Percentiles rank a stretch among this genome's conserved stretches.
phyloP scores from a whole-genome alignment of 768 basidiomycete genomes.

The Lentinus brumalis region DNA sequence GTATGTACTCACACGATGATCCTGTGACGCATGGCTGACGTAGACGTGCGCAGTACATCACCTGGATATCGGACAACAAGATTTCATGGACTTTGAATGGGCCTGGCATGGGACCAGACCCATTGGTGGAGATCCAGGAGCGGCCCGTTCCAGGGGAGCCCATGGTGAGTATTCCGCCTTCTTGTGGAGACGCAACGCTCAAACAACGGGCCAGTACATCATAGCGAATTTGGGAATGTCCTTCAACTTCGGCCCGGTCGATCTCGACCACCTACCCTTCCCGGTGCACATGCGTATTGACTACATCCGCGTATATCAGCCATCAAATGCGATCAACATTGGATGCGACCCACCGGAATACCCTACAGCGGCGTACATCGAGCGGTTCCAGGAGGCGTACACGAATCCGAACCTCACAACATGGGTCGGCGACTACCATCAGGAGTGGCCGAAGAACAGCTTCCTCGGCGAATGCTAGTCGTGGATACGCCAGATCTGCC shows the following conservation, averaged over 20 bases:
- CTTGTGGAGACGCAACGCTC: neutral
- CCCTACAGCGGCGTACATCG: slow-evolving; percentile 84
- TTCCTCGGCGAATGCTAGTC: slow-evolving; percentile 59
- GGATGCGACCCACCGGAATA: slow-evolving; percentile 82
- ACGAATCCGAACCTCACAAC: slow-evolving; percentile 80
- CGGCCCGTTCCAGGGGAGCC: slow-evolving; percentile 82
- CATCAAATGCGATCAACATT: slow-evolving; percentile 64
- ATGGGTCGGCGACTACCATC: slow-evolving; percentile 64
- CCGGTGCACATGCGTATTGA: slow-evolving; percentile 78
- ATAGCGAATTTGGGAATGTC: slow-evolving; percentile 88
- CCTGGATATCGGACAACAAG: slow-evolving; percentile 76
- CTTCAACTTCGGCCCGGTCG: slow-evolving; percentile 72
- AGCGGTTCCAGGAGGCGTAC: slow-evolving; percentile 74
- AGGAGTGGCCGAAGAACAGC: slow-evolving; percentile 69
- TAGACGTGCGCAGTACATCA: slow-evolving; percentile 62
- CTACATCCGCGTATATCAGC: slow-evolving; percentile 92
- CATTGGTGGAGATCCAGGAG: slow-evolving; percentile 56
- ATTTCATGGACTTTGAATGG: slow-evolving; percentile 75
- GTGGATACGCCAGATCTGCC: slow-evolving; percentile 7
- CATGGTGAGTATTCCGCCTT: slow-evolving; percentile 56
- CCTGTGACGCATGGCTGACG: slow-evolving; percentile 5
- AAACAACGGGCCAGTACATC: slow-evolving; percentile 57
- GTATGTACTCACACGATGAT: slow-evolving; percentile 37
- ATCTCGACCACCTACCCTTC: slow-evolving; percentile 70
- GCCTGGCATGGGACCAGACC: slow-evolving; percentile 66